These are phyloP conservation scores for Whalleya microplaca DNA, from an alignment of 2,329 filamentous ascomycete genomes.

Conservation along the genomic window DNA sequence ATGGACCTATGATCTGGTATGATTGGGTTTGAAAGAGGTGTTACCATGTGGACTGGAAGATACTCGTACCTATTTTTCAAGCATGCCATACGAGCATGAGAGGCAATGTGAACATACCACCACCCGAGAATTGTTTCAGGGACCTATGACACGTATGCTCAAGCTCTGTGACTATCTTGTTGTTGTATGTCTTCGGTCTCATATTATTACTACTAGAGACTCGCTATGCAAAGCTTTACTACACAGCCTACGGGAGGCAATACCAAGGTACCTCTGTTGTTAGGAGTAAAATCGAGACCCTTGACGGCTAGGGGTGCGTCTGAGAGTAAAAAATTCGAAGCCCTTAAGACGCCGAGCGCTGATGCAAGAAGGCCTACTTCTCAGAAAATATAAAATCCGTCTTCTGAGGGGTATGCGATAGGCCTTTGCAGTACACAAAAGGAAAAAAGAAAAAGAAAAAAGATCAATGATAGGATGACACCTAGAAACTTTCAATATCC, in stretches of 20 bases:
- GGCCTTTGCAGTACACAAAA: constrained; percentile 3
- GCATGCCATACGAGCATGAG: not conserved
- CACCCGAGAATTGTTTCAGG: not conserved
- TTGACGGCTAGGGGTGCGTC: too few species aligned
- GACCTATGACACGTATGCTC: not conserved
- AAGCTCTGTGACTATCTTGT: not conserved
- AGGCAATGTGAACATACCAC: not conserved
- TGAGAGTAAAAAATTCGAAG: not conserved
- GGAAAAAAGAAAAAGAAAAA: constrained; percentile 3
- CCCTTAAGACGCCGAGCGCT: constrained; percentile 31
- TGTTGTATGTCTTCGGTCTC: not conserved
- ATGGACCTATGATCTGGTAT: not conserved
- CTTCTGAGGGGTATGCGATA: constrained; percentile 14
- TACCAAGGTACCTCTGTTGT: too few species aligned
- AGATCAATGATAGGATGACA: not conserved
- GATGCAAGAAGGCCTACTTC: constrained; percentile 24
- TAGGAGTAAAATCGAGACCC: too few species aligned
- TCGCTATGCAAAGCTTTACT: too few species aligned
- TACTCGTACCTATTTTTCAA: not conserved
- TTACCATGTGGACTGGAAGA: not conserved
- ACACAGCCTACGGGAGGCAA: too few species aligned
- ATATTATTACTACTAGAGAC: not conserved
- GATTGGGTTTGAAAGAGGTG: not conserved
- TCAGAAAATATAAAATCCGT: constrained; percentile 13
- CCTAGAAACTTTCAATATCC: not conserved